phyloP scores from a whole-genome alignment of 164 flowering plant genomes.

The Macadamia integrifolia region DNA sequence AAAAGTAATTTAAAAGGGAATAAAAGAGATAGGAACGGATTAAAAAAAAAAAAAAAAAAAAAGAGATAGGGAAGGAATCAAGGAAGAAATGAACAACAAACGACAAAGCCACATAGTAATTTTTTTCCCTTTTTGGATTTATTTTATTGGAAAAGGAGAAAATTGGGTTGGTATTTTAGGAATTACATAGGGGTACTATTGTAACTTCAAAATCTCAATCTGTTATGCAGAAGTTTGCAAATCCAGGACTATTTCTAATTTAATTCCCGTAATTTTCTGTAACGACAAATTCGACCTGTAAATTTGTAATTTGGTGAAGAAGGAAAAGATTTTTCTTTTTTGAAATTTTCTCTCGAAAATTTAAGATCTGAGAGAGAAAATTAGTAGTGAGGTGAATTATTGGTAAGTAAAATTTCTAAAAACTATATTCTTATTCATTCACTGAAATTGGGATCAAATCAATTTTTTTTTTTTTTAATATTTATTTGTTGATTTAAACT shows the following conservation, averaged over 20 bases:
- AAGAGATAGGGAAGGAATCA: too few relatives aligned
- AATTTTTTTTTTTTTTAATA: not conserved
- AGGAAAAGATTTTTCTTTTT: not conserved
- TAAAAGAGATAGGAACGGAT: too few relatives aligned
- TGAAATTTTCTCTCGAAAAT: too few relatives aligned
- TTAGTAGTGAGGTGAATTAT: not conserved
- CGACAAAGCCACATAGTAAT: too few relatives aligned
- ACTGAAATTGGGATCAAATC: not conserved
- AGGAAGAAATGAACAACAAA: too few relatives aligned
- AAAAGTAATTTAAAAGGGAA: too few relatives aligned
- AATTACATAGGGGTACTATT: constrained; percentile 5
- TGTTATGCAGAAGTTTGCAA: constrained; percentile 10
- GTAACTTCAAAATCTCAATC: not conserved
- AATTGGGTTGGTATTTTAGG: not conserved
- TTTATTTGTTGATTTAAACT: constrained; percentile 5
- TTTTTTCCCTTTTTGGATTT: too few relatives aligned
- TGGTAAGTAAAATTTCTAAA: not conserved
- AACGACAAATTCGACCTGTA: constrained; percentile 28
- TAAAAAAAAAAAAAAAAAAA: too few relatives aligned
- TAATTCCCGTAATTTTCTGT: constrained; percentile 22
- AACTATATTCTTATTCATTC: not conserved
- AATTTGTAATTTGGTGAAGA: constrained; percentile 2
- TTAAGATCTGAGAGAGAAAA: not conserved
- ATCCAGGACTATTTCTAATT: constrained; percentile 17
- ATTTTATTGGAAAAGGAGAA: not conserved